These are phyloP conservation scores for Iberis amara DNA, from an alignment of 441 rosid genomes.

Conservation along the genomic window DNA sequence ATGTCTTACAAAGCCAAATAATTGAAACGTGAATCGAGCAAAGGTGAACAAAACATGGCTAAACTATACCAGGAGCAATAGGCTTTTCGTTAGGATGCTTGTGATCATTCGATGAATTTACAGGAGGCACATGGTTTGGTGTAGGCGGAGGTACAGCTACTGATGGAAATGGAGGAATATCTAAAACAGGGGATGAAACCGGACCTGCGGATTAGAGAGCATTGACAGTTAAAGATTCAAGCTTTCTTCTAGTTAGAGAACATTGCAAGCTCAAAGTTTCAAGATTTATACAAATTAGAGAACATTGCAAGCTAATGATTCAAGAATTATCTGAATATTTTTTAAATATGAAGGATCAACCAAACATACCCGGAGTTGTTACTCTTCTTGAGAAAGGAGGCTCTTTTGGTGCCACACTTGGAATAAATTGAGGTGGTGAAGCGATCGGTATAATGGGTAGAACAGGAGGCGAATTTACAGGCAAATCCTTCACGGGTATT, in stretches of 20 bases:
- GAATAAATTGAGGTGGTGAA: slow-evolving; percentile 27
- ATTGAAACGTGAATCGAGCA: neutral
- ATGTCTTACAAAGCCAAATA: neutral
- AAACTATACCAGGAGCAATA: slow-evolving; percentile 38
- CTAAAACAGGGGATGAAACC: slow-evolving; percentile 33
- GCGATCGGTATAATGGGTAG: slow-evolving; percentile 23
- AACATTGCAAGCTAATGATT: slow-evolving; percentile 2
- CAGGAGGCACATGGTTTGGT: slow-evolving; percentile 34
- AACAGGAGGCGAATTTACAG: slow-evolving; percentile 16
- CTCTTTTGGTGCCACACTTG: slow-evolving; percentile 26
- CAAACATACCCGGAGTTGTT: slow-evolving; percentile 25
- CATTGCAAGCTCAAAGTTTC: neutral
- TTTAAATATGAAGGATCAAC: neutral
- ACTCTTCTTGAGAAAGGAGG: slow-evolving; percentile 24
- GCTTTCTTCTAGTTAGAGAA: neutral
- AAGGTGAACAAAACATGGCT: slow-evolving; percentile 24
- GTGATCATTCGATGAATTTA: slow-evolving; percentile 25
- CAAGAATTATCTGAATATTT: neutral
- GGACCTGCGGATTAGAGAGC: slow-evolving; percentile 35
- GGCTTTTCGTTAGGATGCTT: slow-evolving; percentile 35
- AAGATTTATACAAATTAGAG: neutral
- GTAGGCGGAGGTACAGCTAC: slow-evolving; percentile 33
- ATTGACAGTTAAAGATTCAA: slow-evolving; percentile 14
- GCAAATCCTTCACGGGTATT: slow-evolving; percentile 28
- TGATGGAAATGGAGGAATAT: slow-evolving; percentile 41